Base-by-base conservation (phyloP, 1,139 yeast species). In the Pichia sp. region DNA sequence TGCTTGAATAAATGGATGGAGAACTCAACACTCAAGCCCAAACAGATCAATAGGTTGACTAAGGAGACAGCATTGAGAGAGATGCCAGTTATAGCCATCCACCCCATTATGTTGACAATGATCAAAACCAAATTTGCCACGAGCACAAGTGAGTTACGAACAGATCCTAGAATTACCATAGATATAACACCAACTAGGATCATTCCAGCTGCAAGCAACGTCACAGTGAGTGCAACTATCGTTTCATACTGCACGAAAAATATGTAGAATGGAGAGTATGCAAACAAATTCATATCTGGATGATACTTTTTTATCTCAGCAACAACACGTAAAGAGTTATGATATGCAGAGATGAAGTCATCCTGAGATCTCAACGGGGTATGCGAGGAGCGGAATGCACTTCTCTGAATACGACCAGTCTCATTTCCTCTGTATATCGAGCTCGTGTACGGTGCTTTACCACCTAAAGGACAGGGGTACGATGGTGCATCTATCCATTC, bases 391-490 rank as follows among this genome's bases (percentile, higher is more conserved):
- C 97, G 64, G 61, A 88, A 84, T 27, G 74, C 69, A 4, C 91
- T 76, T 1, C 93, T 66, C 5, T 55, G 48, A 16, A 88, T 69
- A 2, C 54, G 51, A 1, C 50, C 51, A 11, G 49, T 39, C 1
- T 50, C 51, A 10, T 49, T 38, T n/a, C n/a, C n/a, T 18, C 52
- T 38, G 33, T 64, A 64, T 1, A 91, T 65, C 0, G 93, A 69
- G 6, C 65, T 60, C 1, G 83, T 70, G 52, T 88, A 91, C 0
- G 97, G 94, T 0, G 97, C 97, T 52, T 84, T 82, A 1, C 98
- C 98, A 4, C 96, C 97, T 22, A 91, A 64, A 1, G 97, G 96
- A 58, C 98, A 91, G 3, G 93, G 87, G 50, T 85, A 94, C 40
- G 95, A 82, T 2, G 77, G 77, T 1, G 84, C 62, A 29, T 76